phyloP scores from a whole-genome alignment of 495 filamentous ascomycete species.

The Filosporella fistucella region DNA sequence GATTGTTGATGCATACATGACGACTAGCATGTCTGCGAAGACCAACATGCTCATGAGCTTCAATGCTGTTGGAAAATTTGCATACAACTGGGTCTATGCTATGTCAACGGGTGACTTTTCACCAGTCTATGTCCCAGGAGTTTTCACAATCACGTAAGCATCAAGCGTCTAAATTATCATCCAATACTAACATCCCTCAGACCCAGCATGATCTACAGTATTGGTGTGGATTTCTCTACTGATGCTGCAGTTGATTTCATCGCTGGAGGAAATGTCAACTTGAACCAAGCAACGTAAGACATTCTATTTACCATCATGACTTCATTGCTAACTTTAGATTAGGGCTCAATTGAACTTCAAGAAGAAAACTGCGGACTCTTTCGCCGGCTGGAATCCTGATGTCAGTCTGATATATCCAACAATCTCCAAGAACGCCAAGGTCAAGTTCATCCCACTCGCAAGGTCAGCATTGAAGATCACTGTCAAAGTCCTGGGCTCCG shows the following conservation, averaged over 20 bases:
- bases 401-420: too few species aligned
- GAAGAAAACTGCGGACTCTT: too few species aligned
- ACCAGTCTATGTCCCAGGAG: neutral
- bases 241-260: neutral
- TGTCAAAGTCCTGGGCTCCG: neutral
- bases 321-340: too few species aligned
- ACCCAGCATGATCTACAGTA: neutral
- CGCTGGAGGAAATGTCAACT: neutral
- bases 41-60: neutral
- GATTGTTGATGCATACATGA: neutral
- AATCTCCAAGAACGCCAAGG: too few species aligned
- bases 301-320: too few species aligned
- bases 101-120: neutral
- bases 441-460: too few species aligned
- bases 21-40: neutral
- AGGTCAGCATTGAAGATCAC: too few species aligned
- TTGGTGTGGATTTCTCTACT: neutral
- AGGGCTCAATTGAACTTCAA: too few species aligned
- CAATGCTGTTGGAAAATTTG: neutral
- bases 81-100: neutral
- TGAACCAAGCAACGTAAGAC: too few species aligned
- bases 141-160: slow-evolving; percentile 2
- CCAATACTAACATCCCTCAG: slow-evolving; percentile 1
- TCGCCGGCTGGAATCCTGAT: too few species aligned
- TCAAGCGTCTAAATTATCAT: neutral